A percentile compares a stretch with the other conserved stretches of the same genome.
Conservation (phyloP, 2,329 filamentous ascomycete species). For the Aureobasidium sp. region DNA sequence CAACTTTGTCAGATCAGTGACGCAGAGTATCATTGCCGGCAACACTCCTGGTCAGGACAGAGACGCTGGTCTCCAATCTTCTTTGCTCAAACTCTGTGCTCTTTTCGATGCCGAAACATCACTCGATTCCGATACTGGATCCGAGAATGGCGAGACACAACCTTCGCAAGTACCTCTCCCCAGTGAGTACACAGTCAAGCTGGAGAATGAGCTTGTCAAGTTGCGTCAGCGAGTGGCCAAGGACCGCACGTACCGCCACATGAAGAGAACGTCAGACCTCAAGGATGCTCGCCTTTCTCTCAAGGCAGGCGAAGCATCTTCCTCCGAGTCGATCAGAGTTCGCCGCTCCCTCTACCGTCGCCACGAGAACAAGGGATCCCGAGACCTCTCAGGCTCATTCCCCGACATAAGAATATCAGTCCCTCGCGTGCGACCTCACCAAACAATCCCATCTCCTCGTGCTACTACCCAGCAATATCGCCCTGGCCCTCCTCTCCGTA, state of each 20-base stretch:
- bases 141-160: not conserved
- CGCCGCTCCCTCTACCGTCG: slow-evolving; percentile 6
- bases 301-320: not conserved
- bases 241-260: slow-evolving; percentile 6
- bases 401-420: slow-evolving; percentile 10
- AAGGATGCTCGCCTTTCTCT: not conserved
- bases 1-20: slow-evolving; percentile 13
- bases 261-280: not conserved
- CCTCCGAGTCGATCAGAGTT: slow-evolving; percentile 1
- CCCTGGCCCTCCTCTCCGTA: slow-evolving; percentile 6
- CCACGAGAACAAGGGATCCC: not conserved
- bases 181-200: not conserved
- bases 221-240: slow-evolving; percentile 2
- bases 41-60: not conserved
- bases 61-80: slow-evolving; percentile 14
- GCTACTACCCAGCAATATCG: slow-evolving; percentile 31
- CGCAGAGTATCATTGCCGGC: slow-evolving; percentile 8
- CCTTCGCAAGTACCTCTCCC: not conserved
- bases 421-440: slow-evolving; percentile 10
- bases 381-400: not conserved
- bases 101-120: slow-evolving; percentile 12
- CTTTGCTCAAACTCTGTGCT: slow-evolving; percentile 13
- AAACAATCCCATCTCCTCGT: slow-evolving; percentile 12
- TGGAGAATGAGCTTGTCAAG: slow-evolving; percentile 4
- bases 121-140: slow-evolving; percentile 3